A percentile compares a stretch with the other conserved stretches of the same genome.
These are phyloP conservation scores for Selaginella tamariscina DNA, from an alignment of 75 land plant genomes.

Conservation along the genomic window DNA sequence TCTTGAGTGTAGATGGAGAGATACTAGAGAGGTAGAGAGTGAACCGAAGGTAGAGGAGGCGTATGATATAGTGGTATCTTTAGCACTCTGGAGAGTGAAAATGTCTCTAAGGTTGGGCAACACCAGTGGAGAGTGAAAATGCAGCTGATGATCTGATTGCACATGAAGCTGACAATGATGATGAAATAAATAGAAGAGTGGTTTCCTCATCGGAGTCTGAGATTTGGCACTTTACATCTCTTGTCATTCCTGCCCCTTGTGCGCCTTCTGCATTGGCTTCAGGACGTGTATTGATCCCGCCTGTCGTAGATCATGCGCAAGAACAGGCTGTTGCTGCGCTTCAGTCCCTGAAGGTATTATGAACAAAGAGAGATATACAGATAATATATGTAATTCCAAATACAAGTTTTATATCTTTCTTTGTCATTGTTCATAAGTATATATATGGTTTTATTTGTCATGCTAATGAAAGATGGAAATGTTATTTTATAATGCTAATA, in stretches of 20 bases:
- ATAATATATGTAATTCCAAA: too few species aligned
- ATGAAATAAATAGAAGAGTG: not conserved
- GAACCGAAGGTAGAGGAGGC: not conserved
- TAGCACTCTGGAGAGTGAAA: too few species aligned
- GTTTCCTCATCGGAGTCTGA: not conserved
- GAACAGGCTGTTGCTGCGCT: slow-evolving; percentile 78
- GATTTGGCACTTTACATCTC: not conserved
- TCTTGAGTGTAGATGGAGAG: not conserved
- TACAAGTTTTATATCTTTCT: not conserved
- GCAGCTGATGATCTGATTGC: slow-evolving; percentile 4
- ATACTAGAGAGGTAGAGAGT: not conserved
- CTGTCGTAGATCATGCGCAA: slow-evolving; percentile 64
- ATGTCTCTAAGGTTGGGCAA: not conserved
- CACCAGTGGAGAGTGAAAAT: not conserved
- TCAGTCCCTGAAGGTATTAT: slow-evolving; percentile 73
- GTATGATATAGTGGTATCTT: not conserved
- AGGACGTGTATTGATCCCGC: slow-evolving; percentile 74
- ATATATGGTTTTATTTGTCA: too few species aligned
- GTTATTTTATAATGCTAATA: too few species aligned
- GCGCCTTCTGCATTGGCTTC: slow-evolving; percentile 39
- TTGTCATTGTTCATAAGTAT: not conserved
- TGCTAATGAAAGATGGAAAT: too few species aligned
- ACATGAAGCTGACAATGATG: not conserved
- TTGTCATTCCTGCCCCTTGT: slow-evolving; percentile 20
- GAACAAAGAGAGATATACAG: too few species aligned